These are phyloP conservation scores for Aureobasidium sp. DNA, from an alignment of 2,329 filamentous ascomycete genomes.

Conservation along the genomic window DNA sequence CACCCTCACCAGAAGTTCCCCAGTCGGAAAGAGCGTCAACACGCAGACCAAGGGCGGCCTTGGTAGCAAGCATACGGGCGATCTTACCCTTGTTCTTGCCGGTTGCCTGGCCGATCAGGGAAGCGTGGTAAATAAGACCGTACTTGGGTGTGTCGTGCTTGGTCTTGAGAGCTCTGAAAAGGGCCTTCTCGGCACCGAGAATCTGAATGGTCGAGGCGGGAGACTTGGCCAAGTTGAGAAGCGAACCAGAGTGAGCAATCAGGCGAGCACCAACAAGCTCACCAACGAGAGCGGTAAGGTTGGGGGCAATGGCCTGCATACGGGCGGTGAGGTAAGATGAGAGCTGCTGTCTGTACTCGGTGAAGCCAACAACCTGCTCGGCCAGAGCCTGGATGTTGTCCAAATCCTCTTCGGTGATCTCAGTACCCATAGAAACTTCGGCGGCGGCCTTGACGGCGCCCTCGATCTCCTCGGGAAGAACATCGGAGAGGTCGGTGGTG, in stretches of 20 bases:
- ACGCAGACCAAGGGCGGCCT: conserved; percentile 86
- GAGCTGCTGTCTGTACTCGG: conserved; percentile 82
- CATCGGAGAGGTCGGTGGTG: conserved; percentile 71
- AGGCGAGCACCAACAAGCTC: conserved; percentile 90
- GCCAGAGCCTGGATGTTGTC: conserved; percentile 88
- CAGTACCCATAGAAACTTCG: conserved; percentile 96
- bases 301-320: conserved; percentile 95
- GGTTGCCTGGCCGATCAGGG: conserved; percentile 90
- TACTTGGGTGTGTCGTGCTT: conserved; percentile 99
- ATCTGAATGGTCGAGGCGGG: conserved; percentile 96
- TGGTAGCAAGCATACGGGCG: conserved; percentile 88
- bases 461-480: conserved; percentile 94
- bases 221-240: conserved; percentile 91
- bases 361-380: conserved; percentile 86
- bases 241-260: conserved; percentile 88
- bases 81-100: conserved; percentile 99
- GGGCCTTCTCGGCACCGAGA: conserved; percentile 94
- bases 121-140: conserved; percentile 87
- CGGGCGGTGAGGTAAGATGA: conserved; percentile 83
- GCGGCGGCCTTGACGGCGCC: conserved; percentile 84
- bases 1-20: conserved; percentile 59
- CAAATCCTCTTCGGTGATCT: conserved; percentile 87
- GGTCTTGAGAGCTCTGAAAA: conserved; percentile 97
- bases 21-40: conserved; percentile 83
- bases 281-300: conserved; percentile 86